These are phyloP conservation scores for Trametes villosa DNA, from an alignment of 768 basidiomycete genomes.

Conservation along the genomic window DNA sequence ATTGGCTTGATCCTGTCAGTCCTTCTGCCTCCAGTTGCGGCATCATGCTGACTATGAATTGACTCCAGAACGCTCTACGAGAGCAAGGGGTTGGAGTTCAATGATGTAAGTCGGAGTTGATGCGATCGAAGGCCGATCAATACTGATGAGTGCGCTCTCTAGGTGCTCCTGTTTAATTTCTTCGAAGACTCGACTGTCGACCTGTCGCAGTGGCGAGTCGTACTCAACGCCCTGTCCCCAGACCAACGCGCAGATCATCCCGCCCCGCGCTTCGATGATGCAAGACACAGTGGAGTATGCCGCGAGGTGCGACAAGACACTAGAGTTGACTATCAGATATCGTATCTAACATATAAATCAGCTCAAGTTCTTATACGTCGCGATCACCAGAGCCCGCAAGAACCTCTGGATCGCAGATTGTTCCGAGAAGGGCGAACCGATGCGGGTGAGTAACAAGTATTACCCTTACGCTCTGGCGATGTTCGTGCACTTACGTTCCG, in stretches of 20 bases:
- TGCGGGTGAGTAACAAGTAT: slow-evolving; percentile 49
- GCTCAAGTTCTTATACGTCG: slow-evolving; percentile 74
- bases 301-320: background rate
- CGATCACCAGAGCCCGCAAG: slow-evolving; percentile 68
- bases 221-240: slow-evolving; percentile 49
- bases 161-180: slow-evolving; percentile 79
- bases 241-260: slow-evolving; percentile 19
- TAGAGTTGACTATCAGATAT: background rate
- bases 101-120: slow-evolving; percentile 47
- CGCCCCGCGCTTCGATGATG: slow-evolving; percentile 52
- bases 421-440: slow-evolving; percentile 59
- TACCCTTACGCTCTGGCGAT: background rate
- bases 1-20: slow-evolving; percentile 63
- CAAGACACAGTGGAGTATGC: background rate
- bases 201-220: slow-evolving; percentile 60
- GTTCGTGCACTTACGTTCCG: background rate
- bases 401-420: slow-evolving; percentile 73
- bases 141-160: no score
- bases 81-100: slow-evolving; percentile 70
- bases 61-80: slow-evolving; percentile 54
- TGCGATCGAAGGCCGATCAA: no score
- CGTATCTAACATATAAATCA: slow-evolving; percentile 28
- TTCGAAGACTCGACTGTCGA: slow-evolving; percentile 65
- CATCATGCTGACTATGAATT: background rate
- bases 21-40: background rate